Base-by-base conservation (phyloP, 2,329 filamentous ascomycete species). In the Xylaria sp. region DNA sequence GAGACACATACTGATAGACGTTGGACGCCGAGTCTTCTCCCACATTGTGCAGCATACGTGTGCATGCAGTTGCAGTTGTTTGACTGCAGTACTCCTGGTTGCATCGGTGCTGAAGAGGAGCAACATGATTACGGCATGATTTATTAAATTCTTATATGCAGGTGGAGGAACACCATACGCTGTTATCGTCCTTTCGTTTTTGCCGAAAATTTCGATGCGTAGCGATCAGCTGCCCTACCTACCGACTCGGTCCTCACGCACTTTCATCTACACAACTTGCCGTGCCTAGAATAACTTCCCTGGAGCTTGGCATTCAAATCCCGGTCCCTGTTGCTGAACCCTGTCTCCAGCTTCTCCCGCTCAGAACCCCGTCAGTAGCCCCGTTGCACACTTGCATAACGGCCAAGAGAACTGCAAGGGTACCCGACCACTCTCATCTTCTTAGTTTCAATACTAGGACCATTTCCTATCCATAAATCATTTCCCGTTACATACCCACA, bases 311-410 rank as follows among this genome's bases (percentile, higher is more conserved):
- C 62, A 13, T 38, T 6, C 33, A 33, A 44, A 67, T 66, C 67
- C 65, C 71, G 63, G 65, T 64, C 72, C 72, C 66, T 69, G 72
- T 67, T 59, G 45, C 59, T 57, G 31, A 68, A 68, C 72, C 73
- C 72, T 73, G 69, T 60, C 71, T 45, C 68, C 65, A 68, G 67
- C 68, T 70, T 66, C 70, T 66, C 69, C 67, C 74, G 53, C 36
- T 55, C 15, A 29, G n/a, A 38, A 44, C 42, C 66, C 66, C 69
- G 69, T 72, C 63, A 67, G n/a, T n/a, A n/a, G n/a, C 72, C 68
- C 74, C 69, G 69, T 72, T 64, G 68, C 62, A 58, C 62, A 69
- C 69, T 73, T 73, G 76, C 75, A 77, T 77, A 71, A 76, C 71
- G 72, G 71, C 73, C 72, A 69, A 74, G 72, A 72, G 70, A 69